These are phyloP conservation scores for Eucalyptus curtisii DNA, from an alignment of 345 rosid species.

Conservation along the genomic window DNA sequence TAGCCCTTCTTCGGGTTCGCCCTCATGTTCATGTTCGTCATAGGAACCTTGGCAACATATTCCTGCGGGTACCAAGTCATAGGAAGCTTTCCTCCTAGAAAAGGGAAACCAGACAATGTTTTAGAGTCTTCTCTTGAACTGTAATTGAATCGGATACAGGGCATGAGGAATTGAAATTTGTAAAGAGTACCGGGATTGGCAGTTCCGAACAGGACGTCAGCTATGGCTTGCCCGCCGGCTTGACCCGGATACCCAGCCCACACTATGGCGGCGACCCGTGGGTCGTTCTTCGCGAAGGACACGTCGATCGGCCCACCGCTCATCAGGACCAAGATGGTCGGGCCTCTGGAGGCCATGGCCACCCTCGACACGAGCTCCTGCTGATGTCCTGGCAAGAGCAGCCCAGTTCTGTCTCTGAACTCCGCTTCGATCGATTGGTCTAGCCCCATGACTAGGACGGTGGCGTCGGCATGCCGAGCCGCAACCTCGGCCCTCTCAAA, in stretches of 20 bases:
- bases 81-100: constrained; percentile 79
- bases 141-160: neutral
- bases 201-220: constrained; percentile 63
- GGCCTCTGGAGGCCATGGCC: constrained; percentile 65
- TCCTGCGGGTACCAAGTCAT: constrained; percentile 94
- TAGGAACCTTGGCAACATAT: constrained; percentile 60
- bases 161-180: neutral
- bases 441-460: constrained; percentile 75
- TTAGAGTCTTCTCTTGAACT: neutral
- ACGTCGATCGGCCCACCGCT: constrained; percentile 84
- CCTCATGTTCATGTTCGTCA: constrained; percentile 87
- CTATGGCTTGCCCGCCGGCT: constrained; percentile 87
- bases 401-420: constrained; percentile 46
- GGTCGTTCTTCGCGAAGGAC: constrained; percentile 71
- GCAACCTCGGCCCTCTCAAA: constrained; percentile 45
- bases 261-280: constrained; percentile 57
- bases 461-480: constrained; percentile 61
- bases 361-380: constrained; percentile 67
- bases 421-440: constrained; percentile 90
- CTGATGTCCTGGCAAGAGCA: constrained; percentile 67
- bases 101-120: neutral
- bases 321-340: constrained; percentile 59
- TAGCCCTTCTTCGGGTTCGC: constrained; percentile 36
- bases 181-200: constrained; percentile 53
- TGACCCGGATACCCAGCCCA: constrained; percentile 99